Base-by-base conservation (phyloP, 805 yeast genomes). In the Starmerella etchellsii region DNA sequence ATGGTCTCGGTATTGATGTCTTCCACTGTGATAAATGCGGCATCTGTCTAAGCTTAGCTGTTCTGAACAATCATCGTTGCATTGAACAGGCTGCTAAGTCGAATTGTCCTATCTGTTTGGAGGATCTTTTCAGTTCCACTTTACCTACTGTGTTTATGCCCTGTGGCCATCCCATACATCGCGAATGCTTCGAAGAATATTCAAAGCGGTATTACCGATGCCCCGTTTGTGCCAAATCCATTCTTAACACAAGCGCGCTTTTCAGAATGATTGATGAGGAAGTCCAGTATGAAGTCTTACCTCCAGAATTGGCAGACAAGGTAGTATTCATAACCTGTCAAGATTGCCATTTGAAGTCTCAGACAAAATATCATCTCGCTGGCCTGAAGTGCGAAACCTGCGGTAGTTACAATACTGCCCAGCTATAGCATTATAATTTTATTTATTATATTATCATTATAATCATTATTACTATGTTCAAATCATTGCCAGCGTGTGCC, bases 131-230 rank as follows among this genome's bases (percentile, higher is more conserved):
- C 58, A 80, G 84, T 14, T 78, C 91, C 3, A 74, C 80, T 6
- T 70, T 67, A 55, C 78, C 84, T 10, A 94, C 85, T 32, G 94
- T 84, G 18, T 85, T 87, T 58, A 84, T 87, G 95, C 66, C 68
- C 3, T 87, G 97, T 62, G 95, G 96, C 2, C 97, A 87, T 61
- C 82, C 94, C 29, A 87, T 87, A 43, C 97, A 87, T 62, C 83
- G 84, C 57, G 54, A 59, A 22, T 87, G 97, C 59, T 85, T 76
- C 58, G 78, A 78, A 46, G 88, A 82, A 49, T 76, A 80, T 57
- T 73, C 82, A n/a, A 71, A 76, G 50, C 84, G 81, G 56, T 74
- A 81, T 14, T 87, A 84, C 66, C 82, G 83, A 57, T 87, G 97
- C 59, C 97, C 97, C 1, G 70, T 82, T 2, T 87, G 97, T 57